Conservation (phyloP, 2,329 filamentous ascomycete species). For the Colletotrichum sp. region DNA sequence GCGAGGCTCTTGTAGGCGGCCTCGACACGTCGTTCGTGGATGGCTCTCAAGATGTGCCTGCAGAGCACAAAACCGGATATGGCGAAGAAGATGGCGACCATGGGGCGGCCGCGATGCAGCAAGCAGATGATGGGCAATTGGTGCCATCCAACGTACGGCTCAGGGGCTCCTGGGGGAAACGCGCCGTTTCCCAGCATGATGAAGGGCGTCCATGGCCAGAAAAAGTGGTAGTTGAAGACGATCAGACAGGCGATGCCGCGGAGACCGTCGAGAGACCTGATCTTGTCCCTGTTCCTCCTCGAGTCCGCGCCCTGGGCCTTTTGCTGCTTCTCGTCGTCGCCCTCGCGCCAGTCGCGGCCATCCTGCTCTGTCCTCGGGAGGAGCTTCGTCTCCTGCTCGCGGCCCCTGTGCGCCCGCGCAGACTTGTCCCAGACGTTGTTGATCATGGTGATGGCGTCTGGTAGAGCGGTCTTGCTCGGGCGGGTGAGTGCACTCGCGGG, state of each 20-base stretch:
- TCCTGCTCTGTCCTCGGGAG: not conserved
- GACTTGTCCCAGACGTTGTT: conserved; percentile 8
- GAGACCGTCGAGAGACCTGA: conserved; percentile 43
- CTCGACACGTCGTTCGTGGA: conserved; percentile 38
- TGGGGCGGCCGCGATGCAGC: conserved; percentile 42
- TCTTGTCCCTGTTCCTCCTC: conserved; percentile 33
- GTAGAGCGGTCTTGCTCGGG: not conserved
- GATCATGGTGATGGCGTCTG: not conserved
- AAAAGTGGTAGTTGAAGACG: conserved; percentile 48
- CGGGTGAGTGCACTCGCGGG: not conserved
- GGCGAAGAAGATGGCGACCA: conserved; percentile 49
- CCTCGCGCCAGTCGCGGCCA: conserved; percentile 15
- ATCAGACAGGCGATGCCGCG: conserved; percentile 46
- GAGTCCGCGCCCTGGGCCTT: not conserved
- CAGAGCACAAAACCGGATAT: conserved; percentile 48
- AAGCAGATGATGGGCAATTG: conserved; percentile 45
- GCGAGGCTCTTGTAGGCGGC: conserved; percentile 39
- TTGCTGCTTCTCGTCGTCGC: not conserved
- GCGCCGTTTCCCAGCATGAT: conserved; percentile 47
- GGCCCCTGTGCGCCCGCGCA: conserved; percentile 2
- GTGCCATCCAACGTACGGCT: conserved; percentile 34
- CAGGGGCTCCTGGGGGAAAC: conserved; percentile 36
- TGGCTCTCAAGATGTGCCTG: conserved; percentile 39
- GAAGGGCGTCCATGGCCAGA: conserved; percentile 43
- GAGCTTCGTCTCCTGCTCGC: not conserved